These are phyloP conservation scores for Aspergillus jensenii DNA, from an alignment of 2,329 filamentous ascomycete genomes.

Conservation along the genomic window DNA sequence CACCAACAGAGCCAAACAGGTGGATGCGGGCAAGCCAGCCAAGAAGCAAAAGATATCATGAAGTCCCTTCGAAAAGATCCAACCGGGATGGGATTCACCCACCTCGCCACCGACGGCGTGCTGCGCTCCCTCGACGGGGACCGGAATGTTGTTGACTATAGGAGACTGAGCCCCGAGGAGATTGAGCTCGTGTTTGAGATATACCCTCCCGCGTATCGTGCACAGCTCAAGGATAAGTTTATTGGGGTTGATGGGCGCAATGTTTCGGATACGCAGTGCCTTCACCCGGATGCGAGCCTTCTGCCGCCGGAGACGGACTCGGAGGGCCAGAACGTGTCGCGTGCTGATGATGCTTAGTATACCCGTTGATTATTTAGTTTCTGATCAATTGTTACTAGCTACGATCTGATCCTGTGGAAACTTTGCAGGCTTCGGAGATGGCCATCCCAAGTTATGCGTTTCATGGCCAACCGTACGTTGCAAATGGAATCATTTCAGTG, in stretches of 20 bases:
- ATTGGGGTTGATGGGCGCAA: neutral
- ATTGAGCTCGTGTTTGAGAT: neutral
- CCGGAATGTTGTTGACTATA: conserved; percentile 9
- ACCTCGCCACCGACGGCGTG: conserved; percentile 10
- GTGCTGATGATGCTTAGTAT: no score
- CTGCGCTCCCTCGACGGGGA: neutral
- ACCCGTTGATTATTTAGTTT: no score
- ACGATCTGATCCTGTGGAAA: no score
- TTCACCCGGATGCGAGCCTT: neutral
- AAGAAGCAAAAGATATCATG: no score
- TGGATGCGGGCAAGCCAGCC: no score
- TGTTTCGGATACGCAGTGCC: conserved; percentile 3
- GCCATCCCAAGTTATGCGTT: no score
- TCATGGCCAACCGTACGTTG: no score
- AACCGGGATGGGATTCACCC: neutral
- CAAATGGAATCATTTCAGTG: no score
- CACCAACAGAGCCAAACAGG: no score
- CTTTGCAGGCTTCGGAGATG: no score
- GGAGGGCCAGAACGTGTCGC: no score
- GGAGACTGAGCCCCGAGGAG: conserved; percentile 4
- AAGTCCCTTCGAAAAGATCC: neutral
- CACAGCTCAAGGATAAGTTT: conserved; percentile 1
- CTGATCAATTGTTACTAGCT: no score
- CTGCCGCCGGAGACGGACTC: neutral
- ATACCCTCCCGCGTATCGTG: neutral